Base-by-base conservation (phyloP, 2,329 filamentous ascomycete species). In the Macrophomina tecta region DNA sequence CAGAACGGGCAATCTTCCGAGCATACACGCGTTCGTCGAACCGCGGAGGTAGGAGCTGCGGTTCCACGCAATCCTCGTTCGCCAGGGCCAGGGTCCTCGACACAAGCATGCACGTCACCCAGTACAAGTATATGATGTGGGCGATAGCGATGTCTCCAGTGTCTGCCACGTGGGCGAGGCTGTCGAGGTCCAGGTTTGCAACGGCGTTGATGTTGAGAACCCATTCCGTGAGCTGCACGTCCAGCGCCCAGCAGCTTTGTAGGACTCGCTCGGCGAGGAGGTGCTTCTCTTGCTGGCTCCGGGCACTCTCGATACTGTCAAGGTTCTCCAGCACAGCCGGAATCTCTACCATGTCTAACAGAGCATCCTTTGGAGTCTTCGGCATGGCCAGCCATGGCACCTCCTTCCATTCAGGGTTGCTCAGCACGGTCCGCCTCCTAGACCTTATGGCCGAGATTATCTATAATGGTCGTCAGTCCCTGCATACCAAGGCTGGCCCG, bases 361-460 rank as follows among this genome's bases (percentile, higher is more conserved):
- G 70, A 4, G 66, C 67, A 64, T 80, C 78, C 38, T 76, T 74
- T 30, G 75, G 71, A 1, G 73, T 75, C 65, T 78, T 77, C 23
- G 69, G 69, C 45, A 71, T 69, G 16, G 69, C 71, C 32, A 55
- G 70, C 78, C 78, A 80, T 1, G 78, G 78, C 4, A 77, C 56
- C 0, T 71, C 78, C 49, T 76, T 77, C 78, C 78, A 80, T 23
- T 71, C 71, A 14, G 70, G 66, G 2, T 71, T 70, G 16, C 76
- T 74, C 18, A 80, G 58, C 18, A 76, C 69, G 5, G 73, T 75
- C 3, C 70, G 68, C 58, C 72, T 76, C 36, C 78, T 69, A 14
- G 68, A 56, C 46, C 86, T 84, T 73, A 73, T 63, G 2, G 69
- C 69, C 9, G 69, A 67, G 4, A 75, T 72, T 16, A 74, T 70